Evolutionary conservation across 192 early-diverging fungal species (phyloP).

Genomic region (Backusella morwellensis): DNA sequence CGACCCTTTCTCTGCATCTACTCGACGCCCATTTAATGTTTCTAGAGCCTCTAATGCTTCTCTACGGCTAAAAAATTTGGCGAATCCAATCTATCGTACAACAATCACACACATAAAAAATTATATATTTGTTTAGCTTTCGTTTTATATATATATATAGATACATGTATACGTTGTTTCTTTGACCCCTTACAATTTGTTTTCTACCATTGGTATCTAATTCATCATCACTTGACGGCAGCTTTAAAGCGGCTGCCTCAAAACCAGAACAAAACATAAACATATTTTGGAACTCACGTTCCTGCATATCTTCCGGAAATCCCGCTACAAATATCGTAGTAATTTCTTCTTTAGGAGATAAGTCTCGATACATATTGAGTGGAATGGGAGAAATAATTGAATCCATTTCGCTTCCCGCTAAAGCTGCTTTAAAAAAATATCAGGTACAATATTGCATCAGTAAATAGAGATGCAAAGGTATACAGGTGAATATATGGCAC

Average conservation of each 20-base stretch:
- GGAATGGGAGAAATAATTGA: not conserved
- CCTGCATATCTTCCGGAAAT: conserved; percentile 97
- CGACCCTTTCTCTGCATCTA: conserved; percentile 77
- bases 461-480: not conserved
- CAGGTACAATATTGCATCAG: not conserved
- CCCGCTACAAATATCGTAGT: conserved; percentile 99
- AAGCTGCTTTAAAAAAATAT: not conserved
- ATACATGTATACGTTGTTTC: conserved; percentile 50
- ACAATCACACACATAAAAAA: not conserved
- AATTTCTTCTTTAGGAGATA: conserved; percentile 73
- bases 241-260: conserved; percentile 94
- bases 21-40: conserved; percentile 83
- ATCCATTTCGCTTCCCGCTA: conserved; percentile 3
- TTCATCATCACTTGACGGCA: conserved; percentile 68
- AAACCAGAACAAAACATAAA: conserved; percentile 96
- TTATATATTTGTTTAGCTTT: not conserved
- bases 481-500: not conserved
- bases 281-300: conserved; percentile 99
- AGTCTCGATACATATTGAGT: conserved; percentile 6
- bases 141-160: not conserved
- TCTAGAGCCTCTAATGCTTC: conserved; percentile 93
- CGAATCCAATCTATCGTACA: conserved; percentile 89
- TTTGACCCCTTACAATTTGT: conserved; percentile 59
- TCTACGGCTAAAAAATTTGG: conserved; percentile 88
- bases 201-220: conserved; percentile 43